phyloP scores from a whole-genome alignment of 768 basidiomycete genomes.

The Lentinula lateritia region DNA sequence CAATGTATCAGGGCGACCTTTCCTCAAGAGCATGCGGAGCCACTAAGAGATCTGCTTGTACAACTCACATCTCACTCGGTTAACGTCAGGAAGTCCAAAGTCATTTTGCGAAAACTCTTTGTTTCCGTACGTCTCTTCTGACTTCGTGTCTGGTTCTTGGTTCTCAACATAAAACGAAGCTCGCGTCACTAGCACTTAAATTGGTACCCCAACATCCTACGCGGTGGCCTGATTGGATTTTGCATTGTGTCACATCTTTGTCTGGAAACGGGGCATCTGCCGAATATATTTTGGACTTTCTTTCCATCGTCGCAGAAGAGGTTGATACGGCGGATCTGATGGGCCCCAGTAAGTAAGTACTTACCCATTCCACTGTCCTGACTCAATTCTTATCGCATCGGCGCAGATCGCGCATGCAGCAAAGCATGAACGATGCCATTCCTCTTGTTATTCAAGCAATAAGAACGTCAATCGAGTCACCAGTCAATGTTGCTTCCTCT shows the following conservation, averaged over 20 bases:
- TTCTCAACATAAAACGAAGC: constrained; percentile 26
- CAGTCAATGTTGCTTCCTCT: constrained; percentile 19
- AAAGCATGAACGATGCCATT: constrained; percentile 61
- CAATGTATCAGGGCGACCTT: constrained; percentile 58
- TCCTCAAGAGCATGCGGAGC: constrained; percentile 52
- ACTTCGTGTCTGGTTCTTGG: constrained; percentile 2
- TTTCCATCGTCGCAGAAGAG: constrained; percentile 84
- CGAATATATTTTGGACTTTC: constrained; percentile 65
- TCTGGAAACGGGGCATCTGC: constrained; percentile 52
- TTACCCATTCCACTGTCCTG: neutral
- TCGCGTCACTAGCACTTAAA: constrained; percentile 68
- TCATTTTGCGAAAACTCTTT: constrained; percentile 83
- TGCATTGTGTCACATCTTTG: constrained; percentile 56
- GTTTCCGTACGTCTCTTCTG: constrained; percentile 56
- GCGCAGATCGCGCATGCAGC: constrained; percentile 54
- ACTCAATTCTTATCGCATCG: constrained; percentile 2
- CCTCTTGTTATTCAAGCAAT: constrained; percentile 71
- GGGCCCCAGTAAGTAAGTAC: constrained; percentile 63
- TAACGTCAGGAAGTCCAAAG: constrained; percentile 49
- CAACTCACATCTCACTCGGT: constrained; percentile 66
- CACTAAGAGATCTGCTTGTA: constrained; percentile 63
- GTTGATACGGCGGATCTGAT: constrained; percentile 70
- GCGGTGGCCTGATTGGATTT: constrained; percentile 74
- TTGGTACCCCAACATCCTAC: constrained; percentile 54
- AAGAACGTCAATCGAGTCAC: constrained; percentile 44